Base-by-base conservation (phyloP, 208 protist species). In the Wallacemonas collosoma region DNA sequence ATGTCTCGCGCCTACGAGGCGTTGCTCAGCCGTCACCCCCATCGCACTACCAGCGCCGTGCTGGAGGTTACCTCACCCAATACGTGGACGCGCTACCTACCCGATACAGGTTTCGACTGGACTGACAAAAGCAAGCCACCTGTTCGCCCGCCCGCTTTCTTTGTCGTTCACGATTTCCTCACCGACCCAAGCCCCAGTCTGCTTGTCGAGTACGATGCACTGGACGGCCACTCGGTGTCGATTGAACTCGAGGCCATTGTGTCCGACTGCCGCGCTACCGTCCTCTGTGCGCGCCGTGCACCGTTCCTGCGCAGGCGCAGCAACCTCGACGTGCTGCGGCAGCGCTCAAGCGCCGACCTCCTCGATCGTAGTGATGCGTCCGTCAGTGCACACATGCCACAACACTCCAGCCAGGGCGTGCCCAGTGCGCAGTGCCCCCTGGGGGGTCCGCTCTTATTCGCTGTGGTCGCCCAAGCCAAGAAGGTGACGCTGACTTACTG, bases 81-180 rank as follows among this genome's bases (percentile, higher is more conserved):
- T 36, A 61, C 40, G 50, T 79, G 39, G 72, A 56, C 15, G 62
- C 60, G 5, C 38, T 56, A 62, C 64, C 45, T 70, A 15, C 72
- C 72, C 51, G 65, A 26, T 26, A 26, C 11, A 5, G 60, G 60
- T 6, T 48, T 65, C 12, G 38, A 14, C 11, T 65, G 60, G 60
- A 14, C 44, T 5, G 36, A 45, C 60, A 45, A 51, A 41, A 8
- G 60, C 36, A 45, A 48, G 17, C 60, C 60, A 35, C 60, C n/a
- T 8, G 43, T 51, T 38, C 40, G 51, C 0, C 43, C 45, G 3
- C 38, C 63, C 45, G 65, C 82, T 12, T 71, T 83, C 39, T 65
- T 83, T 3, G 26, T 81, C 15, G 64, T 89, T 12, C 87, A 92
- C 68, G 78, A 88, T 71, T 92, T 92, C 48, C 58, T 76, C n/a